Evolutionary conservation across 208 protist species (phyloP).

Genomic region (Crithidia sp.): DNA sequence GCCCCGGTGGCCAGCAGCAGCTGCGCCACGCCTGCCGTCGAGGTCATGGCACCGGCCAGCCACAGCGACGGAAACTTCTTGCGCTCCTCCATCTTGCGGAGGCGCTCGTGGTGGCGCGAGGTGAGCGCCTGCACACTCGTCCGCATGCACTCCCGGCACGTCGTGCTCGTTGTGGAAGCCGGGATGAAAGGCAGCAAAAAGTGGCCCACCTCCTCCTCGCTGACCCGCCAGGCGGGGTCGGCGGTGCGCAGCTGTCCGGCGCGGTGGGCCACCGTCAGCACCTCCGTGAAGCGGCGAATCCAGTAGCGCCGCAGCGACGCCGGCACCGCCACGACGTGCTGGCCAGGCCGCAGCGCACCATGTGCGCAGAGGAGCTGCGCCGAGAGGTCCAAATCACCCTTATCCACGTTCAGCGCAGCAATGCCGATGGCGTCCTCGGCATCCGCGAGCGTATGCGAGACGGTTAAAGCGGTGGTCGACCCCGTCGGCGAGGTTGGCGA

Average conservation of each 20-base stretch:
- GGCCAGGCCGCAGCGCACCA: conserved; percentile 42
- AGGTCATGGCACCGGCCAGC: conserved; percentile 47
- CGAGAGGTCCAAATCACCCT: conserved; percentile 26
- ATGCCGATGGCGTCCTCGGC: conserved; percentile 1
- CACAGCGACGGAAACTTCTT: conserved; percentile 62
- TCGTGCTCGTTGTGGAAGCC: conserved; percentile 33
- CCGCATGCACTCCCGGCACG: conserved; percentile 59
- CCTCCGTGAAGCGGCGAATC: conserved; percentile 39
- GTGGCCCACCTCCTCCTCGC: conserved; percentile 19
- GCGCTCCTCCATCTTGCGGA: conserved; percentile 48
- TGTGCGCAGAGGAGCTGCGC: conserved; percentile 54
- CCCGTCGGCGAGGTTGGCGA: background rate
- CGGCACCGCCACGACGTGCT: conserved; percentile 47
- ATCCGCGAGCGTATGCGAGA: conserved; percentile 14
- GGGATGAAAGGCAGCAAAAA: conserved; percentile 46
- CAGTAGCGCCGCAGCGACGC: conserved; percentile 57
- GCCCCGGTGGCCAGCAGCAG: conserved; percentile 35
- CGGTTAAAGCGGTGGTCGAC: background rate
- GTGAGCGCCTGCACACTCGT: conserved; percentile 37
- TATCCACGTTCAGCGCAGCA: conserved; percentile 11
- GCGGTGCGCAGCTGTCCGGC: conserved; percentile 26
- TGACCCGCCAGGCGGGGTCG: conserved; percentile 29
- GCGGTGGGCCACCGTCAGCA: conserved; percentile 37
- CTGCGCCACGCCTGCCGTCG: conserved; percentile 26
- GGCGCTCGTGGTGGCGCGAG: conserved; percentile 39